phyloP scores from a whole-genome alignment of 768 basidiomycete genomes.

The Tricholoma matsutake region DNA sequence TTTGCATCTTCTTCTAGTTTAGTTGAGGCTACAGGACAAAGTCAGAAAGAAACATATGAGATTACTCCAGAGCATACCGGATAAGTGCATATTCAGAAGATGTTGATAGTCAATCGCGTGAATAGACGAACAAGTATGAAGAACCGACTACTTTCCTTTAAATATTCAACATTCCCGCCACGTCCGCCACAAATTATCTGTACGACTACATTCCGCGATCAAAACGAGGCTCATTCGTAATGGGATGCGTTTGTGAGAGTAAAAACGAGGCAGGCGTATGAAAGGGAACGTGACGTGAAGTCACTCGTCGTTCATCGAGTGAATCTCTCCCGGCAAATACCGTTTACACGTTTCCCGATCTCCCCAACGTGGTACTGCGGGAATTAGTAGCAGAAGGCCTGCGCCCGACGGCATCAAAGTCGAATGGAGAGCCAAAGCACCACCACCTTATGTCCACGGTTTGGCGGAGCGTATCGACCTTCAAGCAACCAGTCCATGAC shows the following conservation, averaged over 20 bases:
- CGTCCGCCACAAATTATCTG: conserved; percentile 12
- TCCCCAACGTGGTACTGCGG: neutral
- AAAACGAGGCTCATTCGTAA: conserved; percentile 24
- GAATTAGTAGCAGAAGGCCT: neutral
- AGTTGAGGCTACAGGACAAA: neutral
- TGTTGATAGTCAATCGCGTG: neutral
- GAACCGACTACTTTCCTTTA: conserved; percentile 14
- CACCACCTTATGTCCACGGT: neutral
- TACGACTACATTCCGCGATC: conserved; percentile 14
- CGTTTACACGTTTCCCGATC: conserved; percentile 24
- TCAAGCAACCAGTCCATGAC: neutral
- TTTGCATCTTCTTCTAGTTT: conserved; percentile 3
- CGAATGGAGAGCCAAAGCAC: neutral
- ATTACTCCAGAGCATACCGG: neutral
- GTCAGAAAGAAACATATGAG: neutral
- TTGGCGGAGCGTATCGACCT: neutral
- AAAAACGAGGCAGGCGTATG: conserved; percentile 18
- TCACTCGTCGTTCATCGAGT: conserved; percentile 16
- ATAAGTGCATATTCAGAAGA: neutral
- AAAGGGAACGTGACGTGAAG: conserved; percentile 19
- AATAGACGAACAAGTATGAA: neutral
- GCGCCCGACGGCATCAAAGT: neutral
- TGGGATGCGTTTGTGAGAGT: conserved; percentile 14
- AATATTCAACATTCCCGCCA: conserved; percentile 16
- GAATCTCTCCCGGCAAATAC: conserved; percentile 21